A percentile compares a stretch with the other conserved stretches of the same genome.
Evolutionary conservation across 2,329 filamentous ascomycete species (phyloP).

Genomic region (Clonostachys solani): DNA sequence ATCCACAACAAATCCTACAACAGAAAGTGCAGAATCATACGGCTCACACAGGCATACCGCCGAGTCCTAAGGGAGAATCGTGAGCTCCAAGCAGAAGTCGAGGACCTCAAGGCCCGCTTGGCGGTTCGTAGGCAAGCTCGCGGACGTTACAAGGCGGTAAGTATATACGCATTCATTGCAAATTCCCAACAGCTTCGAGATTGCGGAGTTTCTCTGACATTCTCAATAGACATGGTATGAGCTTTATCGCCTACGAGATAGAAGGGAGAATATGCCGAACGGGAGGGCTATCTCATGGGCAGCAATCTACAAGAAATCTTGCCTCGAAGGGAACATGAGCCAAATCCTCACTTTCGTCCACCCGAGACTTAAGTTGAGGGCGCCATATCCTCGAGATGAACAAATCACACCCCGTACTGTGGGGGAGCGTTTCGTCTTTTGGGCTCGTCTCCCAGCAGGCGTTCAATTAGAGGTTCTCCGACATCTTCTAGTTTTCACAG

Average conservation of each 20-base stretch:
- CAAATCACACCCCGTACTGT: not conserved
- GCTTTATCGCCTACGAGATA: too few relatives aligned
- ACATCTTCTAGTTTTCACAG: conserved; percentile 23
- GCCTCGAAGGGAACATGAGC: not conserved
- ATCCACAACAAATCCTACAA: not conserved
- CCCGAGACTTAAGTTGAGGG: not conserved
- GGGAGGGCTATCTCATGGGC: too few relatives aligned
- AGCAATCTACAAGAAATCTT: not conserved
- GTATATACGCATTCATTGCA: not conserved
- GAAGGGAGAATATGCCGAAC: too few relatives aligned
- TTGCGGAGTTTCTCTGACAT: not conserved
- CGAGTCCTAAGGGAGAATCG: not conserved
- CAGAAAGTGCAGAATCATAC: not conserved
- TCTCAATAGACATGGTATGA: too few relatives aligned
- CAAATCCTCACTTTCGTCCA: not conserved
- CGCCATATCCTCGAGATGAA: not conserved
- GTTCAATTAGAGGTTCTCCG: conserved; percentile 29
- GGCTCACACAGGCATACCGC: not conserved
- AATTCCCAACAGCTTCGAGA: not conserved
- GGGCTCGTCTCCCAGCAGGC: conserved; percentile 12
- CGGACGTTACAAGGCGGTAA: not conserved
- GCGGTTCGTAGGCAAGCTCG: not conserved
- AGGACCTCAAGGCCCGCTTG: not conserved
- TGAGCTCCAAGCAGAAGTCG: not conserved
- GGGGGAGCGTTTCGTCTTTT: too few relatives aligned